A percentile compares a stretch with the other conserved stretches of the same genome.
phyloP scores from a whole-genome alignment of 106 monocot genomes.

The Allium sativum region DNA sequence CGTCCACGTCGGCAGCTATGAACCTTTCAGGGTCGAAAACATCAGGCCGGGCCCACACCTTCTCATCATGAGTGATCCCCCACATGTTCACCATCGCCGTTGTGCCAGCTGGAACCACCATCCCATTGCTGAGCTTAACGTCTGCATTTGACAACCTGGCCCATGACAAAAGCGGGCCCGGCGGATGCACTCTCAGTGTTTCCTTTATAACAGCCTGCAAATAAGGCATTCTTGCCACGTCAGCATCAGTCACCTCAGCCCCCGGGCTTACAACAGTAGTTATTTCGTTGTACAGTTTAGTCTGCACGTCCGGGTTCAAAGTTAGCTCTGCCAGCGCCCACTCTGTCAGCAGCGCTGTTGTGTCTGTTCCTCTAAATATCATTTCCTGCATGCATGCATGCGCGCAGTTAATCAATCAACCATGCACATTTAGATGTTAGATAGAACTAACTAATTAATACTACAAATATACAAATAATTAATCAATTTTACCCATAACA shows the following conservation, averaged over 20 bases:
- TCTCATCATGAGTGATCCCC: slow-evolving; percentile 47
- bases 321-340: slow-evolving; percentile 57
- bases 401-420: no score
- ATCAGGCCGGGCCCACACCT: slow-evolving; percentile 25
- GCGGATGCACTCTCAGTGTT: slow-evolving; percentile 40
- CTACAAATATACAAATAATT: background rate
- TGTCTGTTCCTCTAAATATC: slow-evolving; percentile 66
- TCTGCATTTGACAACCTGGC: slow-evolving; percentile 37
- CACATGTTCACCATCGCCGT: slow-evolving; percentile 73
- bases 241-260: slow-evolving; percentile 20
- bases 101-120: slow-evolving; percentile 46
- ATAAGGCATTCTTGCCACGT: slow-evolving; percentile 44
- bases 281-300: slow-evolving; percentile 23
- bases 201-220: slow-evolving; percentile 49
- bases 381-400: slow-evolving; percentile 66
- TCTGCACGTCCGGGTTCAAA: slow-evolving; percentile 28
- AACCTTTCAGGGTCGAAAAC: slow-evolving; percentile 32
- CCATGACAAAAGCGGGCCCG: slow-evolving; percentile 57
- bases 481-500: slow-evolving; percentile 29
- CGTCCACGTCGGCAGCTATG: slow-evolving; percentile 33
- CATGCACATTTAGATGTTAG: background rate
- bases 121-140: slow-evolving; percentile 50
- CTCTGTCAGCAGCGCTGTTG: slow-evolving; percentile 55
- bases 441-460: background rate
- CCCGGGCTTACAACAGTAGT: slow-evolving; percentile 12